These are phyloP conservation scores for Pachyrhizus erosus DNA, from an alignment of 306 rosid species.

Conservation along the genomic window DNA sequence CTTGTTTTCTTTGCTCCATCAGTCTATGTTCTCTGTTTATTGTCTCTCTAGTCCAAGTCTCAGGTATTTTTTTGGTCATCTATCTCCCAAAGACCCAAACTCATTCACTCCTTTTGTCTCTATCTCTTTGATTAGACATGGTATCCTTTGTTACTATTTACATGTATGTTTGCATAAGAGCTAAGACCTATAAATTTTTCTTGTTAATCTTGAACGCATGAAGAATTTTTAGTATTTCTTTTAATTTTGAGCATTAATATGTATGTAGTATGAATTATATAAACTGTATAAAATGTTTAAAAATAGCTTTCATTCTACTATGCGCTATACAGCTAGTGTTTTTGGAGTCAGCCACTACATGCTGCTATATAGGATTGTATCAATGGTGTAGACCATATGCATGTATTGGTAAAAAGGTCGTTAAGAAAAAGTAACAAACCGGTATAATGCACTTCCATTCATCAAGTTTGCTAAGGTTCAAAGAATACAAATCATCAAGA, in stretches of 20 bases:
- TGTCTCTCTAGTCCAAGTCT: not conserved
- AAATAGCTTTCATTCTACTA: not conserved
- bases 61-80: too few species aligned
- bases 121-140: not conserved
- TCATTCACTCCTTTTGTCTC: not conserved
- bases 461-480: constrained; percentile 96
- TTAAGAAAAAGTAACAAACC: constrained; percentile 60
- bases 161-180: not conserved
- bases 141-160: not conserved
- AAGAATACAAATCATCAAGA: constrained; percentile 89
- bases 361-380: not conserved
- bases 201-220: not conserved
- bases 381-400: not conserved
- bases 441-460: constrained; percentile 99
- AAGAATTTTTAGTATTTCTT: not conserved
- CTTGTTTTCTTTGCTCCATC: too few species aligned
- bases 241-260: not conserved
- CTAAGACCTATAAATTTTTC: not conserved
- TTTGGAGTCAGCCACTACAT: not conserved
- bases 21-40: not conserved
- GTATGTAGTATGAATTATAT: not conserved
- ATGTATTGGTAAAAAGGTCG: constrained; percentile 12
- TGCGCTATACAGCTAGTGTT: not conserved
- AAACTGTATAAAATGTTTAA: not conserved
- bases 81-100: too few species aligned